Conservation (phyloP, 1,139 yeast species). For the Hyphopichia khmerensis region DNA sequence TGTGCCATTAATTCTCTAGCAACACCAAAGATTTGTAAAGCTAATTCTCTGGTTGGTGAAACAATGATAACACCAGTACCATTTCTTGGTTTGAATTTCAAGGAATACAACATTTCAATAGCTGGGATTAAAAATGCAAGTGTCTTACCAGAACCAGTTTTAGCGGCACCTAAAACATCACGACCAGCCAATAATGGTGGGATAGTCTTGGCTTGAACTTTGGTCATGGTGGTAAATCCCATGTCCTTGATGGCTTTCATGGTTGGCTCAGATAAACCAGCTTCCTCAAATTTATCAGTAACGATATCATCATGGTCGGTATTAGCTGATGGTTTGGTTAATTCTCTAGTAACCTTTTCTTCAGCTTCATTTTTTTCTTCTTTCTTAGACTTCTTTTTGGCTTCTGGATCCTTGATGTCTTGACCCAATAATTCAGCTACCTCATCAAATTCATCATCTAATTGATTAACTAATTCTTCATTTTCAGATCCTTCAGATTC, state of each 20-base stretch:
- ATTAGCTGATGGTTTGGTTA: slow-evolving; percentile 27
- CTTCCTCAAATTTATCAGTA: slow-evolving; percentile 46
- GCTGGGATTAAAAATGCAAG: slow-evolving; percentile 95
- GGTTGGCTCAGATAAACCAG: slow-evolving; percentile 76
- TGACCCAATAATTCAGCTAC: slow-evolving; percentile 53
- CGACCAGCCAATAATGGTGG: slow-evolving; percentile 95
- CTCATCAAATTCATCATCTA: slow-evolving; percentile 55
- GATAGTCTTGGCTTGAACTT: slow-evolving; percentile 89
- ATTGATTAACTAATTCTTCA: slow-evolving; percentile 46
- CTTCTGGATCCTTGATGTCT: slow-evolving; percentile 42
- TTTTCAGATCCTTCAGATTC: slow-evolving; percentile 30
- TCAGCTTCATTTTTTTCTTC: slow-evolving; percentile 17
- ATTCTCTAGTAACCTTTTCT: slow-evolving; percentile 17
- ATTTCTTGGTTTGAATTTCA: slow-evolving; percentile 85
- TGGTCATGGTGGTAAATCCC: slow-evolving; percentile 91
- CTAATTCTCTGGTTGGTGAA: slow-evolving; percentile 87
- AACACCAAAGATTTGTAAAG: slow-evolving; percentile 95
- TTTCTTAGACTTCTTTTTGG: slow-evolving; percentile 20
- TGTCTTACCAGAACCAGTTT: slow-evolving; percentile 98
- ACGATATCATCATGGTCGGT: slow-evolving; percentile 32
- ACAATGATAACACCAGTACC: slow-evolving; percentile 88
- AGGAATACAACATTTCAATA: slow-evolving; percentile 82
- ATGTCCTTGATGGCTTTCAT: slow-evolving; percentile 73
- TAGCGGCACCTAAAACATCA: slow-evolving; percentile 96
- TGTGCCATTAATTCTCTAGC: slow-evolving; percentile 89